Evolutionary conservation across 805 yeast genomes (phyloP).

Genomic region (Ogataea allantospora): DNA sequence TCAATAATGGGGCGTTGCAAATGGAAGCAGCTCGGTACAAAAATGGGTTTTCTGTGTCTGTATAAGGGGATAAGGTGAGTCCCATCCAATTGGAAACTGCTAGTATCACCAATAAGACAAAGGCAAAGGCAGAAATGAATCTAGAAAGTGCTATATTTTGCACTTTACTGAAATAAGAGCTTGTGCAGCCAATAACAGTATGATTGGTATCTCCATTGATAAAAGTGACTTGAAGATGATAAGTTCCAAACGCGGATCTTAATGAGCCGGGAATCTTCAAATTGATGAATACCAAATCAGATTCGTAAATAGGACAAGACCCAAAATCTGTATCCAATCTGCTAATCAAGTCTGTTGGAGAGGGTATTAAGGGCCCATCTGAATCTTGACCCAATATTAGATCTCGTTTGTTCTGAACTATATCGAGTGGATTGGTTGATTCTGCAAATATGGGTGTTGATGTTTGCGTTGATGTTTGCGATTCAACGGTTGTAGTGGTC

Average conservation of each 20-base stretch:
- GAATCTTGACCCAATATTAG: no score
- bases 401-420: no score
- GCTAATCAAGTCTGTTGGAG: not conserved
- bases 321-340: constrained; percentile 1
- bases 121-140: constrained; percentile 39
- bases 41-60: constrained; percentile 55
- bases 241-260: constrained; percentile 44
- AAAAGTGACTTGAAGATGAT: constrained; percentile 40
- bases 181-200: constrained; percentile 45
- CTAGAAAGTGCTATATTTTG: constrained; percentile 37
- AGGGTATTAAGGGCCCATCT: no score
- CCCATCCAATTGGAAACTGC: constrained; percentile 35
- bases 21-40: constrained; percentile 54
- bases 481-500: not conserved
- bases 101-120: constrained; percentile 42
- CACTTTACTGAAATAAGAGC: constrained; percentile 48
- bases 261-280: constrained; percentile 24
- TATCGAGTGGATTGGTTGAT: no score
- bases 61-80: constrained; percentile 50
- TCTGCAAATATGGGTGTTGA: not conserved
- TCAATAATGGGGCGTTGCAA: constrained; percentile 54
- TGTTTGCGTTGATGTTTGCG: not conserved
- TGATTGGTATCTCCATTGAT: constrained; percentile 39
- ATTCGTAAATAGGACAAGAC: constrained; percentile 31
- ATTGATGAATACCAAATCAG: constrained; percentile 27